Evolutionary conservation across 148 eudicot species (phyloP).

Genomic region (Nepenthes gracilis): DNA sequence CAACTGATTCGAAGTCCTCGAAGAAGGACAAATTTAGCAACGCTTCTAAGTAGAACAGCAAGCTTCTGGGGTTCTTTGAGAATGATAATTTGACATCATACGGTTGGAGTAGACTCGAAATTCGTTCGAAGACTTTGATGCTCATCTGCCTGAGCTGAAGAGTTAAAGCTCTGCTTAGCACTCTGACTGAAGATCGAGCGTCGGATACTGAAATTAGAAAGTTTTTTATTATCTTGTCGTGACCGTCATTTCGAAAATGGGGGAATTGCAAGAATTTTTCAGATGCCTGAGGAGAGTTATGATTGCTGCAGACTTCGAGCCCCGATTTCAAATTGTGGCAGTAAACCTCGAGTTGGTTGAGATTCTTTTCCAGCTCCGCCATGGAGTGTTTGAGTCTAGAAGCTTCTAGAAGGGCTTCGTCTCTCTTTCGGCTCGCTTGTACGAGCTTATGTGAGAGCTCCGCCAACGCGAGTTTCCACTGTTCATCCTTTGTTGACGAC

Average conservation of each 20-base stretch:
- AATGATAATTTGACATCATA: conserved; percentile 55
- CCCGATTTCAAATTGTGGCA: conserved; percentile 61
- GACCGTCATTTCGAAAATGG: conserved; percentile 11
- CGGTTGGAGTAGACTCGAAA: conserved; percentile 35
- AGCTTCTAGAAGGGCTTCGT: conserved; percentile 72
- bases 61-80: conserved; percentile 37
- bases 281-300: conserved; percentile 1
- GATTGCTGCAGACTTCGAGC: conserved; percentile 32
- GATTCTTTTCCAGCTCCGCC: conserved; percentile 72
- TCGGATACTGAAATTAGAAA: conserved; percentile 60
- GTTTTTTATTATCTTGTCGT: conserved; percentile 41
- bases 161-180: conserved; percentile 43
- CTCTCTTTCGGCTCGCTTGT: conserved; percentile 51
- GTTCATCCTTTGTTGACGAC: conserved; percentile 35
- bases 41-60: conserved; percentile 56
- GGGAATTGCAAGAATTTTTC: not conserved
- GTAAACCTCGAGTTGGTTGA: conserved; percentile 58
- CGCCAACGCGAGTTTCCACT: conserved; percentile 50
- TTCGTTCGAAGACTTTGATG: conserved; percentile 39
- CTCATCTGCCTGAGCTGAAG: conserved; percentile 60
- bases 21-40: conserved; percentile 45
- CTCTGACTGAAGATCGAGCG: conserved; percentile 46
- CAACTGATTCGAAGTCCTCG: conserved; percentile 61
- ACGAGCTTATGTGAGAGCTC: conserved; percentile 71
- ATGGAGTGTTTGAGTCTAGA: conserved; percentile 62